phyloP scores from a whole-genome alignment of 768 basidiomycete genomes.

The Leccinum imitatum region DNA sequence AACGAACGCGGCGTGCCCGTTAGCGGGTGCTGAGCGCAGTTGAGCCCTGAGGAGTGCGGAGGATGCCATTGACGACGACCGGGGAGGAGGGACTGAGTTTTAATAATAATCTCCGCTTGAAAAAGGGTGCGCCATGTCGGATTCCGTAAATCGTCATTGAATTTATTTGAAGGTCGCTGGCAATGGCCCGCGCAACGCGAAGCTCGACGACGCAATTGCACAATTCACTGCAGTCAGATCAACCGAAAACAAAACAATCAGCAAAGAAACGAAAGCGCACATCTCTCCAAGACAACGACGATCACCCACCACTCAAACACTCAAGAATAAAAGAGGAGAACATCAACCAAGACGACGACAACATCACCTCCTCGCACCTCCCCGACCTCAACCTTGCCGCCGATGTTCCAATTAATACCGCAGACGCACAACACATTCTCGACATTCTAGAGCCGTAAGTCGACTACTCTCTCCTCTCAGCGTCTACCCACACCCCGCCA shows the following conservation, averaged over 20 bases:
- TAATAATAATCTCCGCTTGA: constrained; percentile 17
- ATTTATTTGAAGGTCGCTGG: constrained; percentile 6
- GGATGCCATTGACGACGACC: constrained; percentile 30
- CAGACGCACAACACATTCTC: constrained; percentile 54
- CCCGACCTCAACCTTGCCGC: constrained; percentile 39
- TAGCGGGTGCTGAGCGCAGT: constrained; percentile 60
- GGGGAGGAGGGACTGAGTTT: constrained; percentile 24
- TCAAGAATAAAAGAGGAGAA: constrained; percentile 42
- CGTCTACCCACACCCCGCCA: constrained; percentile 26
- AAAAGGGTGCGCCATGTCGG: constrained; percentile 7
- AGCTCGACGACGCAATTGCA: constrained; percentile 51
- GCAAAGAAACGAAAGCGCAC: constrained; percentile 71
- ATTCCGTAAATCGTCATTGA: constrained; percentile 29
- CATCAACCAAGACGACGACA: constrained; percentile 21
- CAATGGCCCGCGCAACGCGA: constrained; percentile 73
- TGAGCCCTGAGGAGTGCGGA: constrained; percentile 44
- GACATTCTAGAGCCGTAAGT: constrained; percentile 58
- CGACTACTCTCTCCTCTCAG: background rate
- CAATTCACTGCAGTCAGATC: constrained; percentile 34
- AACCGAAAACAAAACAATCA: constrained; percentile 27
- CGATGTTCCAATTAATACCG: constrained; percentile 45
- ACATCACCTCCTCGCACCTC: constrained; percentile 16
- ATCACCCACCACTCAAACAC: constrained; percentile 51
- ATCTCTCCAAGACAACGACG: constrained; percentile 40
- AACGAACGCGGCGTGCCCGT: constrained; percentile 72